Evolutionary conservation across 1,284 basidiomycete species (phyloP).

Genomic region (Marasmius tenuissimus): DNA sequence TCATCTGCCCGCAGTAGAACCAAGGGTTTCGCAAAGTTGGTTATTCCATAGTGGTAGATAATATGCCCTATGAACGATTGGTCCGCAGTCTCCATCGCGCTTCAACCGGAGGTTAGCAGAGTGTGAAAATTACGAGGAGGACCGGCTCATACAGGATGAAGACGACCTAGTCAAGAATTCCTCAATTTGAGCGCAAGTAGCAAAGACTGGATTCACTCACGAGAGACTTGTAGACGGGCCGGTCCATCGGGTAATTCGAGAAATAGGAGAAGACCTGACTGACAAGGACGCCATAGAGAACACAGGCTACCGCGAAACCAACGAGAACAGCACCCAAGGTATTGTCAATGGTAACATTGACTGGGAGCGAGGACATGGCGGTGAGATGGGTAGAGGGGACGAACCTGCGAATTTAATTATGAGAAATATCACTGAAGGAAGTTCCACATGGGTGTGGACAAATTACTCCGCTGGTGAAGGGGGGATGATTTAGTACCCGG

Average conservation of each 20-base stretch:
- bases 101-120: constrained; percentile 22
- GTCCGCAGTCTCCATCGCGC: constrained; percentile 51
- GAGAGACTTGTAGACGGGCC: constrained; percentile 49
- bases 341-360: constrained; percentile 34
- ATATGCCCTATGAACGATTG: constrained; percentile 55
- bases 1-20: constrained; percentile 40
- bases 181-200: background rate
- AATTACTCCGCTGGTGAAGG: no score
- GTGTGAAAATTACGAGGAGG: background rate
- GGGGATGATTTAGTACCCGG: no score
- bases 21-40: constrained; percentile 45
- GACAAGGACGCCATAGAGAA: constrained; percentile 47
- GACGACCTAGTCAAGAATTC: constrained; percentile 35
- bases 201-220: constrained; percentile 35
- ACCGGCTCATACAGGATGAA: constrained; percentile 39
- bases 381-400: background rate
- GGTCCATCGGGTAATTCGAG: constrained; percentile 54
- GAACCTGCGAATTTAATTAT: background rate
- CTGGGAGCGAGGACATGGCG: background rate
- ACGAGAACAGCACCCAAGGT: constrained; percentile 61
- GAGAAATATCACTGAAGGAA: background rate
- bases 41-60: constrained; percentile 57
- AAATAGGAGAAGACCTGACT: constrained; percentile 57
- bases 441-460: background rate
- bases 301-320: constrained; percentile 57